Evolutionary conservation across 1,284 basidiomycete genomes (phyloP), one percentile per base, ranked within the genome.

Genomic region (Afroboletus lepidellus): DNA sequence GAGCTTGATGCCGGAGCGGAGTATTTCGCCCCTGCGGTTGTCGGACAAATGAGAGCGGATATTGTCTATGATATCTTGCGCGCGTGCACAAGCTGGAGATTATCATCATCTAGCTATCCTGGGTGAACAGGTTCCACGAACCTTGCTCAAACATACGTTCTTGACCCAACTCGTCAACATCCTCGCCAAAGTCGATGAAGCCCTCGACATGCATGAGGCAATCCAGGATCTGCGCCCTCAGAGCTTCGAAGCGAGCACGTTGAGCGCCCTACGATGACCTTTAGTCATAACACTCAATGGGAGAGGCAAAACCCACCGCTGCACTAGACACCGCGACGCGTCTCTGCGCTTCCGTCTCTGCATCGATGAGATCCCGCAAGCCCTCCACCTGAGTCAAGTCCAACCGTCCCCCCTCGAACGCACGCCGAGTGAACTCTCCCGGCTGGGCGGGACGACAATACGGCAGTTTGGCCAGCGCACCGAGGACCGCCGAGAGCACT

Each of bases 111-210:
- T 32, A 47, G 29, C 16, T 16, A 0, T 53, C 34, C 21, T 25
- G n/a, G 29, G 33, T 42, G 24, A n/a, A 45, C n/a, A n/a, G 32
- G 41, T 5, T 23, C 39, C 34, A 32, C 18, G 85, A 79, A 18
- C 84, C 87, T 32, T 88, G 85, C 57, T 93, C 91, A 30, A 94
- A 48, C 65, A 67, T 66, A 21, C 27, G 54, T 33, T 61, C 65
- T 53, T 70, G 67, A 12, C 69, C 65, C 30, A 69, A 50, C 32
- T 70, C 83, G 20, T 91, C 87, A 63, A 94, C 92, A 23, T 87
- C 89, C 69, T 95, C 93, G 7, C 88, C 87, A 67, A 95, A 96
- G 67, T 95, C 93, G 51, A 96, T 94, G 36, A 94, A 72, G 1
- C 92, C 93, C 69, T 96, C 93, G 0, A 91, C 76, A 57, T 85